Base-by-base conservation (phyloP, 352 stramenopile species). In the Pythium scleroteichum region DNA sequence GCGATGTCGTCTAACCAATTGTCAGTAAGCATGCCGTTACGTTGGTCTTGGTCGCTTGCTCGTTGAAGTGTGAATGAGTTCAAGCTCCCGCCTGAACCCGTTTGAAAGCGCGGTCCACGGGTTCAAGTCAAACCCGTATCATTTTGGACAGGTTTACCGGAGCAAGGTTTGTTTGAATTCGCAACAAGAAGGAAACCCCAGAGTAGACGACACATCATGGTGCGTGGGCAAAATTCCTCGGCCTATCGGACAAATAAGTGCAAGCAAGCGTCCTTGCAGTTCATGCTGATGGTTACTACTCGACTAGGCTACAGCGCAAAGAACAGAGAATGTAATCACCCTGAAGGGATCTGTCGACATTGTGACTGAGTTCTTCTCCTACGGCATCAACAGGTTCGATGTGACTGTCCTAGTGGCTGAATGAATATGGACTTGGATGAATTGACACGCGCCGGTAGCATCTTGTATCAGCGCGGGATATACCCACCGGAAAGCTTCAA, bases 281-380 rank as follows among this genome's bases (percentile, higher is more conserved):
- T 35, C 27, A n/a, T n/a, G 44, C 29, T 29, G 44, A 29, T 38
- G 42, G 9, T n/a, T 29, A 3, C n/a, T 23, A 27, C 51, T 19
- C 10, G 16, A 42, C 19, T 33, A 94, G 84, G 76, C 80, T 19
- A 88, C 82, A 47, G 70, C 80, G 12, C 82, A 92, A 61, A 62
- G 87, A 35, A 80, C 75, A 16, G 79, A 96, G 73, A 99, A 92
- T 52, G 85, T 99, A 27, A 99, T 99, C 69, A 99, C 97, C n/a
- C 78, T 99, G 17, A 98, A 98, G 69, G 98, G 98, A 41, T 99
- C 95, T 22, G 97, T 98, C 2, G 95, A 98, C 66, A 98, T 99
- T 44, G 97, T 99, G 46, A 98, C 96, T 0, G 97, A 99, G 78
- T 99, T 99, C 73, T 99, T 99, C 85, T 97, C 97, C 55, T 99